Percentiles rank a stretch among this genome's conserved stretches.
These are phyloP conservation scores for Tinospora cordifolia DNA, from an alignment of 164 flowering plant genomes.

Conservation along the genomic window DNA sequence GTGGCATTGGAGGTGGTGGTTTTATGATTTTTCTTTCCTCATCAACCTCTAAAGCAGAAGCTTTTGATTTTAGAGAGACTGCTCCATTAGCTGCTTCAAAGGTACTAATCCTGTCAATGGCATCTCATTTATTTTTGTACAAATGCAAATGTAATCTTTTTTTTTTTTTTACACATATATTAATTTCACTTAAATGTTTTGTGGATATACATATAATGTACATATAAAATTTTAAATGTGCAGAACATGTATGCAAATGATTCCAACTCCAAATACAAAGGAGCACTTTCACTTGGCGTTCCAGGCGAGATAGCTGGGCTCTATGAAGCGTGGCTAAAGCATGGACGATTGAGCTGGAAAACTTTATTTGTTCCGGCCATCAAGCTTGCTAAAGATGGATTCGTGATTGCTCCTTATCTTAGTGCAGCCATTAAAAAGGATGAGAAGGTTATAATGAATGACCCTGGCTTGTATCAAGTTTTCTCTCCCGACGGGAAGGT, in stretches of 20 bases:
- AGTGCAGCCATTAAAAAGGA: conserved; percentile 16
- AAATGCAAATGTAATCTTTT: too few relatives aligned
- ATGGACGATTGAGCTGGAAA: conserved; percentile 81
- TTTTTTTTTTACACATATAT: too few relatives aligned
- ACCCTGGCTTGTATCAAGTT: conserved; percentile 59
- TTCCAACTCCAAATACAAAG: conserved; percentile 36
- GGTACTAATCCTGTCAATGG: too few relatives aligned
- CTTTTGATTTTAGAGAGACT: conserved; percentile 79
- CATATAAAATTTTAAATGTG: background rate
- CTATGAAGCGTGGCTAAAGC: conserved; percentile 60
- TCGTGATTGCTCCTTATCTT: conserved; percentile 46
- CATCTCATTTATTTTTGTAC: too few relatives aligned
- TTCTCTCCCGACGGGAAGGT: conserved; percentile 68
- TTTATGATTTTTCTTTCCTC: conserved; percentile 73
- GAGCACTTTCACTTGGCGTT: conserved; percentile 74
- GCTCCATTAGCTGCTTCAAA: conserved; percentile 79
- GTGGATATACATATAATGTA: background rate
- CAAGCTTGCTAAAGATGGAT: conserved; percentile 71
- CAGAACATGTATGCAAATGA: conserved; percentile 78
- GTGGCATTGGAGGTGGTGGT: conserved; percentile 94
- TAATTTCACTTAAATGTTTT: too few relatives aligned
- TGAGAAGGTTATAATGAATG: conserved; percentile 31
- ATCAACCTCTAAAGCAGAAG: conserved; percentile 32
- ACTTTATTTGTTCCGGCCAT: conserved; percentile 67
- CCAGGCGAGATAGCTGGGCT: conserved; percentile 98